Percentiles rank a stretch among this genome's conserved stretches.
Conservation (phyloP, 805 yeast species). For the Candida lessepsii region DNA sequence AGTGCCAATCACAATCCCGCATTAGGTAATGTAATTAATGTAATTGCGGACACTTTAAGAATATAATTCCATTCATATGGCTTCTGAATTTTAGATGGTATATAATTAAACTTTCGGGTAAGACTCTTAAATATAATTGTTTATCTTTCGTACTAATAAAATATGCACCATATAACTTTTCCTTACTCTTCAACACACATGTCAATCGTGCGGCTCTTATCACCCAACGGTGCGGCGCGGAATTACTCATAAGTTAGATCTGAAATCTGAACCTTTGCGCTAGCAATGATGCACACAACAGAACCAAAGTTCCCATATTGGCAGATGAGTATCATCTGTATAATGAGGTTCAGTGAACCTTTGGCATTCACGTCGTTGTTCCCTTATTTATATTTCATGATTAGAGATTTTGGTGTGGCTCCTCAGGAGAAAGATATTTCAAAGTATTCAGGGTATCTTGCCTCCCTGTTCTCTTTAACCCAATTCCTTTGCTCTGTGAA, state of each 20-base stretch:
- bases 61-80: too few species aligned
- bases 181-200: too few species aligned
- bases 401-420: slow-evolving; percentile 52
- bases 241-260: slow-evolving; percentile 3
- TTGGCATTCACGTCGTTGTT: slow-evolving; percentile 62
- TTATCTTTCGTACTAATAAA: too few species aligned
- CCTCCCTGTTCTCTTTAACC: slow-evolving; percentile 58
- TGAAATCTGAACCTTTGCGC: slow-evolving; percentile 5
- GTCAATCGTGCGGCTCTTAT: not conserved
- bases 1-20: not conserved
- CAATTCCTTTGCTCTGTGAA: slow-evolving; percentile 57
- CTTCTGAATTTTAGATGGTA: too few species aligned
- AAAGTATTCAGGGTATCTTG: slow-evolving; percentile 59
- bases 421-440: slow-evolving; percentile 51
- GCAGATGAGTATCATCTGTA: slow-evolving; percentile 40
- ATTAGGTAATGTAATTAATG: slow-evolving; percentile 1
- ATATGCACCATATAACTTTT: too few species aligned
- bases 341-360: slow-evolving; percentile 59
- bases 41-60: too few species aligned
- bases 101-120: too few species aligned
- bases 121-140: too few species aligned
- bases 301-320: slow-evolving; percentile 50
- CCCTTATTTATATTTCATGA: slow-evolving; percentile 65
- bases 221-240: slow-evolving; percentile 6
- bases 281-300: not conserved